Base-by-base conservation (phyloP, 2,329 filamentous ascomycete species). In the Esteya vermicola region DNA sequence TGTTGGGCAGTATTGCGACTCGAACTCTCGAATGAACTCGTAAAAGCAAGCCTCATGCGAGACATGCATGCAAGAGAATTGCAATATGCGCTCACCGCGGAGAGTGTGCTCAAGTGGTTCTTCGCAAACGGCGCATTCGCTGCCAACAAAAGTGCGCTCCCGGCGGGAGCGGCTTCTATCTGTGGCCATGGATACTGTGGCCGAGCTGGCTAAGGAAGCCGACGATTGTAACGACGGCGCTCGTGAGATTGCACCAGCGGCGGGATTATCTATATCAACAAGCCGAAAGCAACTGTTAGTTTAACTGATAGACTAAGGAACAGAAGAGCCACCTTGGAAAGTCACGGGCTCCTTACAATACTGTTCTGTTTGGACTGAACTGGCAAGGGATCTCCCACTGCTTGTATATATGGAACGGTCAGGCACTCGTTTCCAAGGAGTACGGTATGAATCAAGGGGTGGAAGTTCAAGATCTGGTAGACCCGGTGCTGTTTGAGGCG, bases 1-100 rank as follows among this genome's bases (percentile, higher is more conserved):
- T 48, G 84, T 82, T 22, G 91, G 91, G 61, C 91, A 98, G 54
- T 85, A 88, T 53, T 96, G 86, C 39, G 84, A 84, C 50, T 96
- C 88, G 43, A 89, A 83, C 54, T 95, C 89, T 53, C 85, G 83
- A 52, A 98, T 93, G 56, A 93, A 95, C 60, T 98, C 91, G 63
- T 96, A 96, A 57, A 98, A 96, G 62, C 91, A 98, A 27, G 89
- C 91, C 59, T 96, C 91, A 57, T 98, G 91, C 10, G 89, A 86
- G 44, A 98, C 89, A 60, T 98, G 91, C n/a, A 80, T 75, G 61
- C 91, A 98, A 6, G 88, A 93, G 53, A 98, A 91, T 57, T 96
- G 91, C 40, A 98, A 67, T 45, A 98, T 86, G 49, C 86, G 78
- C 64, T 98, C 91, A 44, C 91, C 91, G 38, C 84, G 82, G 35